Conservation (phyloP, 75 land plant genomes). For the Sequoia sempervirens region DNA sequence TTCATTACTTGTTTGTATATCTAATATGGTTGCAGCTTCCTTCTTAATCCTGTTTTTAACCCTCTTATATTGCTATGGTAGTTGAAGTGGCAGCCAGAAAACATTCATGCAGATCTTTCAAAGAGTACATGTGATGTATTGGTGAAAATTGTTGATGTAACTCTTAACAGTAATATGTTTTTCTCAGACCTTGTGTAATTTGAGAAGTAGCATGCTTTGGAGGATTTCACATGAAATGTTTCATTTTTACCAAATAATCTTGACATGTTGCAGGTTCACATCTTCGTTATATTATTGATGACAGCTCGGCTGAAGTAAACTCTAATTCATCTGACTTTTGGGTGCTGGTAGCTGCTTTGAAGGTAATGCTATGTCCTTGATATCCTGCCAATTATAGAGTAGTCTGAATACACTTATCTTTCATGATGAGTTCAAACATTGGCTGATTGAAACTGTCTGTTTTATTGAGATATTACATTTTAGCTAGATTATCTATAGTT, state of each 20-base stretch:
- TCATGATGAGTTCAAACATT: neutral
- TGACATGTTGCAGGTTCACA: constrained; percentile 48
- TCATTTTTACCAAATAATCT: neutral
- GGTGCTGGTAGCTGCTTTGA: constrained; percentile 93
- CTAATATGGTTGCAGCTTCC: neutral
- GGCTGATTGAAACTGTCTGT: neutral
- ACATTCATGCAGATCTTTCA: neutral
- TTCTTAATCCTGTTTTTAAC: neutral
- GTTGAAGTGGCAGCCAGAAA: neutral
- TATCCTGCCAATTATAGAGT: neutral
- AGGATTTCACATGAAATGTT: neutral
- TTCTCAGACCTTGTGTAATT: neutral
- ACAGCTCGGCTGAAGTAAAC: constrained; percentile 68
- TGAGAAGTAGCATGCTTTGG: neutral
- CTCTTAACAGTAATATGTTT: neutral
- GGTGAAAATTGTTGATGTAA: neutral
- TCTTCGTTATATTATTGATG: constrained; percentile 60
- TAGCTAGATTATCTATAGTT: neutral
- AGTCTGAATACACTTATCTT: neutral
- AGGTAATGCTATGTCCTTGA: constrained; percentile 34
- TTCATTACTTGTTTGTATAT: neutral
- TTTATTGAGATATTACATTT: neutral
- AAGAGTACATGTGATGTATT: neutral
- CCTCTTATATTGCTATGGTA: neutral
- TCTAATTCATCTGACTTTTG: constrained; percentile 85